Evolutionary conservation across 345 rosid genomes (phyloP).

Genomic region (Aethionema arabicum): DNA sequence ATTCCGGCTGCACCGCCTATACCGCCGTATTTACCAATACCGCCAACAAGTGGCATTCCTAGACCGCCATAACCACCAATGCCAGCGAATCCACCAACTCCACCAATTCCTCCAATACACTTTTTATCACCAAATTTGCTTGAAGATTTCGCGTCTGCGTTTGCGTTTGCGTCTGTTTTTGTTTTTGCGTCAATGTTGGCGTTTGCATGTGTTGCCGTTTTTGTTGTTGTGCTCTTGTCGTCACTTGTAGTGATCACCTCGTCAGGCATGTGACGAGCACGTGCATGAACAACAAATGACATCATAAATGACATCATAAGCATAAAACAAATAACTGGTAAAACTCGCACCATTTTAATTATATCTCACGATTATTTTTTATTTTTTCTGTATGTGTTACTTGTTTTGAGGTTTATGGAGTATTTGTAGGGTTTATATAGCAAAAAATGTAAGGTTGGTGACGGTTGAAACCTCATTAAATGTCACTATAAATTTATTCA

Average conservation of each 20-base stretch:
- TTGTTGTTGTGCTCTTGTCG: conserved; percentile 5
- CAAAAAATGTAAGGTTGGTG: conserved; percentile 32
- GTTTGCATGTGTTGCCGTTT: conserved; percentile 8
- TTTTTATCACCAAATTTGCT: conserved; percentile 54
- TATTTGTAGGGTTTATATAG: conserved; percentile 40
- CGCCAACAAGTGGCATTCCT: conserved; percentile 57
- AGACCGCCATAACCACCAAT: conserved; percentile 63
- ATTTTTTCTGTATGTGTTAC: neutral
- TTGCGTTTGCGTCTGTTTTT: conserved; percentile 38
- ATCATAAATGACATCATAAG: conserved; percentile 15
- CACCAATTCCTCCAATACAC: conserved; percentile 42
- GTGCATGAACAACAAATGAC: conserved; percentile 21
- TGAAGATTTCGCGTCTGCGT: conserved; percentile 39
- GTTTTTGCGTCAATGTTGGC: conserved; percentile 30
- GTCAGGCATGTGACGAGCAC: conserved; percentile 36
- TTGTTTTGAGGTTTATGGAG: conserved; percentile 25
- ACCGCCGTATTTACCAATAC: conserved; percentile 54
- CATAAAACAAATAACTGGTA: conserved; percentile 28
- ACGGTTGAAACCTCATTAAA: conserved; percentile 50
- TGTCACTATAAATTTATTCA: conserved; percentile 21
- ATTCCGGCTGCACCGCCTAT: conserved; percentile 46
- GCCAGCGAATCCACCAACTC: conserved; percentile 74
- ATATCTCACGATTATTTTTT: neutral
- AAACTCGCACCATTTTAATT: conserved; percentile 34
- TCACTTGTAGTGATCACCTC: neutral